Evolutionary conservation across 345 rosid species (phyloP).

Genomic region (Cochlearia excelsa): DNA sequence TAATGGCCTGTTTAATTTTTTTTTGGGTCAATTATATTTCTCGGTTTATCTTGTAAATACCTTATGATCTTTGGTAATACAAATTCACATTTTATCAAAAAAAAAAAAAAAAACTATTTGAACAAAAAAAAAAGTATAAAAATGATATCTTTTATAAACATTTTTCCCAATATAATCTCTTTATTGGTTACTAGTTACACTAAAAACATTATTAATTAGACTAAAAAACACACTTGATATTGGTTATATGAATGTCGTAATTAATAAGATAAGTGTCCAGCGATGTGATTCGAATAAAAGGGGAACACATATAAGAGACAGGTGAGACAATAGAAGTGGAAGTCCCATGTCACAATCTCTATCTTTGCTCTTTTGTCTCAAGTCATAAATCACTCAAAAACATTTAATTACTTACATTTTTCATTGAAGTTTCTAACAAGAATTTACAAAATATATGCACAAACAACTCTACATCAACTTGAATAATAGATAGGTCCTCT

Average conservation of each 20-base stretch:
- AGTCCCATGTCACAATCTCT: constrained; percentile 23
- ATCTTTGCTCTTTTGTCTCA: constrained; percentile 30
- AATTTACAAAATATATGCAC: not conserved
- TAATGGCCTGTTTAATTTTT: no score
- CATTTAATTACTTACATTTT: not conserved
- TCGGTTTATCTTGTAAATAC: no score
- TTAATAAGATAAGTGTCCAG: constrained; percentile 19
- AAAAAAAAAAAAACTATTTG: no score
- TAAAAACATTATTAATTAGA: not conserved
- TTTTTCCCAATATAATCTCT: not conserved
- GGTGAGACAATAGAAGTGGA: constrained; percentile 29
- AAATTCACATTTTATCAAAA: no score
- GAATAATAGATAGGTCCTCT: not conserved
- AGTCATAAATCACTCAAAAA: constrained; percentile 29
- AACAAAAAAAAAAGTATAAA: no score
- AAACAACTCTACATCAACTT: constrained; percentile 7
- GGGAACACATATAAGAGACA: constrained; percentile 23
- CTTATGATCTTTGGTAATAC: no score
- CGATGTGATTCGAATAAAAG: constrained; percentile 30
- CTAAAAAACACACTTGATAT: not conserved
- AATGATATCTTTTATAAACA: no score
- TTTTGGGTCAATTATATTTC: no score
- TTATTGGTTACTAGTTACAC: not conserved
- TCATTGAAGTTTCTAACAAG: not conserved
- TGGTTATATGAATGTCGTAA: constrained; percentile 14